These are phyloP conservation scores for Dactylellina parvicollis DNA, from an alignment of 2,329 filamentous ascomycete species.

Conservation along the genomic window DNA sequence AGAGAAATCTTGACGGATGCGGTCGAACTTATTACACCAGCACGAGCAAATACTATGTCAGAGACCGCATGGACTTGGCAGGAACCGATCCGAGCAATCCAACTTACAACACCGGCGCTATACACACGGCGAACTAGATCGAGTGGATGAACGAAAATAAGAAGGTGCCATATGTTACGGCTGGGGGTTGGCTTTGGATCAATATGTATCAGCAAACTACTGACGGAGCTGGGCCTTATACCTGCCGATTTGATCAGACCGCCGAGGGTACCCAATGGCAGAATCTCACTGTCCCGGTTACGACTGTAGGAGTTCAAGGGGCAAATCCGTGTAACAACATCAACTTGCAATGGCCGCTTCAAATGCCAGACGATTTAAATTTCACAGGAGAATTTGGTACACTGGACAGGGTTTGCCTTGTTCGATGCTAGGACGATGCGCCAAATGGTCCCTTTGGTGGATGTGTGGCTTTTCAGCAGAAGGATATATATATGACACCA, in stretches of 20 bases:
- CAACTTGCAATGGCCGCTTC: slow-evolving; percentile 19
- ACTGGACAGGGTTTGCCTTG: neutral
- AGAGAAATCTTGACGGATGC: slow-evolving; percentile 12
- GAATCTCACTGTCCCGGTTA: slow-evolving; percentile 17
- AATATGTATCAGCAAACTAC: slow-evolving; percentile 19
- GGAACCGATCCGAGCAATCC: neutral
- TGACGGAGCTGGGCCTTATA: slow-evolving; percentile 12
- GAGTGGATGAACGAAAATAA: slow-evolving; percentile 19
- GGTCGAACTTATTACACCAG: slow-evolving; percentile 18
- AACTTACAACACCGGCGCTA: neutral
- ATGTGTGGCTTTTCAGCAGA: slow-evolving; percentile 18
- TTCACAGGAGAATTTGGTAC: slow-evolving; percentile 9
- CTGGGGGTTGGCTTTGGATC: slow-evolving; percentile 9
- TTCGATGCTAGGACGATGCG: slow-evolving; percentile 9
- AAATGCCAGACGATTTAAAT: slow-evolving; percentile 8
- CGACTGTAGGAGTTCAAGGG: slow-evolving; percentile 4
- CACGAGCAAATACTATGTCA: slow-evolving; percentile 6
- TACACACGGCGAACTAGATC: slow-evolving; percentile 6
- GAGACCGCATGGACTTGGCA: slow-evolving; percentile 2
- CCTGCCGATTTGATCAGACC: slow-evolving; percentile 8
- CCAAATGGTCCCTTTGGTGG: slow-evolving; percentile 20
- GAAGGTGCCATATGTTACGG: slow-evolving; percentile 1
- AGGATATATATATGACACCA: neutral
- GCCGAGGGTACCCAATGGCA: neutral
- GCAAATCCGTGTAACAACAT: slow-evolving; percentile 16